Evolutionary conservation across 768 basidiomycete genomes (phyloP), one percentile per base, ranked within the genome.

Genomic region (Trametes meyenii): DNA sequence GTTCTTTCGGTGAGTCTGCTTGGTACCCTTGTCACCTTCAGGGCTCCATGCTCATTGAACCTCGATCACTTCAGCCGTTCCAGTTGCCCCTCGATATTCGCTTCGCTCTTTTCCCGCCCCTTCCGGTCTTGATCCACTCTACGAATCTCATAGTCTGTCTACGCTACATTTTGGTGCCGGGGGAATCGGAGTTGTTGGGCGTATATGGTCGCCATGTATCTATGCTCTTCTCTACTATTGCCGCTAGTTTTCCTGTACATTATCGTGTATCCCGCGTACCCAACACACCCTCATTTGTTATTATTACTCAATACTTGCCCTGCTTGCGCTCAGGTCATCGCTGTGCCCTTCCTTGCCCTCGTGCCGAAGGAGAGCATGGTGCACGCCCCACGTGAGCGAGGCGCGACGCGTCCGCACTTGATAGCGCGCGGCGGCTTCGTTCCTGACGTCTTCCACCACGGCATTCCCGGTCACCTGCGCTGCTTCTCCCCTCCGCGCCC

Each of bases 391-490:
- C 49, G 57, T 58, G 57, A 58, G 49, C 5, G 40, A 11, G 16
- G 17, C 57, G 49, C 57, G 57, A 50, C 57, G 57, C 57, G 56
- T 50, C 57, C 49, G 48, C 56, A 48, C 49, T 40, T 57, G 56
- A 57, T 57, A 50, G 57, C 40, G 49, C 49, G 26, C 49, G 7
- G 21, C 12, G 38, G 39, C 26, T 50, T 43, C 49, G 23, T 36
- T 39, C 49, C 19, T 56, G 54, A 51, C 45, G 17, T n/a, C 50
- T 39, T 53, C 44, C 50, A 46, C 50, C 24, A 52, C 55, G 49
- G 49, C 54, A 50, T 62, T 42, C 24, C 14, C 50, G 61, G 56
- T 62, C 61, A 62, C 44, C 61, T 62, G 61, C 45, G 56, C 21
- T 33, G 36, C 35, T 56, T 51, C 48, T 51, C 49, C 33, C 13